phyloP scores from a whole-genome alignment of 2,329 filamentous ascomycete genomes.

The Emydomyces testavorans region DNA sequence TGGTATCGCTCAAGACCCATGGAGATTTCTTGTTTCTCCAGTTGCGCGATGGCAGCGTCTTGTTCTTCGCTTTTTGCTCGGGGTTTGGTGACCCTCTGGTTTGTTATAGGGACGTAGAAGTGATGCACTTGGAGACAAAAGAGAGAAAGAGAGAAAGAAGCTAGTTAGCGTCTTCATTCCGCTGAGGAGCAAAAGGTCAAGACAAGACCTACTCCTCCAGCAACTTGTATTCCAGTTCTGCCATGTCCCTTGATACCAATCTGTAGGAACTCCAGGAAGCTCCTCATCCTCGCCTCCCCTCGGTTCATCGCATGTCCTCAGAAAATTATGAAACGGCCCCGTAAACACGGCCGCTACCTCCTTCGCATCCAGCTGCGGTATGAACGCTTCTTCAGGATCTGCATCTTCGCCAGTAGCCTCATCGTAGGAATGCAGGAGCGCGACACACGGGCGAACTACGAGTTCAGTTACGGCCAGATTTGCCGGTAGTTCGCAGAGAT shows the following conservation, averaged over 20 bases:
- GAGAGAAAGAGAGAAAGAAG: slow-evolving; percentile 5
- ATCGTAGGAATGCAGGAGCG: slow-evolving; percentile 58
- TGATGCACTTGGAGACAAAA: slow-evolving; percentile 55
- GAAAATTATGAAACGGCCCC: slow-evolving; percentile 74
- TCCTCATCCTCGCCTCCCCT: slow-evolving; percentile 27
- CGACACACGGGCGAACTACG: slow-evolving; percentile 63
- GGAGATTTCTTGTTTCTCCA: slow-evolving; percentile 39
- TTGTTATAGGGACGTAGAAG: slow-evolving; percentile 73
- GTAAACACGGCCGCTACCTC: slow-evolving; percentile 94
- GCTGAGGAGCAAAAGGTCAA: background rate
- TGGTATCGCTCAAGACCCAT: slow-evolving; percentile 52
- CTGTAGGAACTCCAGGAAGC: slow-evolving; percentile 40
- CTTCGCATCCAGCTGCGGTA: slow-evolving; percentile 70
- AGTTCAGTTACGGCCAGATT: slow-evolving; percentile 62
- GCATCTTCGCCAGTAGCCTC: slow-evolving; percentile 33
- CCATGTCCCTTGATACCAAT: slow-evolving; percentile 83
- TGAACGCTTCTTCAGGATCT: slow-evolving; percentile 57
- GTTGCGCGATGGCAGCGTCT: slow-evolving; percentile 27
- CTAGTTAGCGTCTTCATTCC: slow-evolving; percentile 10
- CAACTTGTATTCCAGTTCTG: slow-evolving; percentile 60
- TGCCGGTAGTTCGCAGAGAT: slow-evolving; percentile 72
- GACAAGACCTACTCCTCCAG: slow-evolving; percentile 52
- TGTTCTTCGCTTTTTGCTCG: slow-evolving; percentile 31
- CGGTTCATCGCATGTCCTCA: slow-evolving; percentile 50
- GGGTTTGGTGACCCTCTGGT: slow-evolving; percentile 57